Evolutionary conservation across 345 rosid genomes (phyloP).

Genomic region (Gossypium stocksii): DNA sequence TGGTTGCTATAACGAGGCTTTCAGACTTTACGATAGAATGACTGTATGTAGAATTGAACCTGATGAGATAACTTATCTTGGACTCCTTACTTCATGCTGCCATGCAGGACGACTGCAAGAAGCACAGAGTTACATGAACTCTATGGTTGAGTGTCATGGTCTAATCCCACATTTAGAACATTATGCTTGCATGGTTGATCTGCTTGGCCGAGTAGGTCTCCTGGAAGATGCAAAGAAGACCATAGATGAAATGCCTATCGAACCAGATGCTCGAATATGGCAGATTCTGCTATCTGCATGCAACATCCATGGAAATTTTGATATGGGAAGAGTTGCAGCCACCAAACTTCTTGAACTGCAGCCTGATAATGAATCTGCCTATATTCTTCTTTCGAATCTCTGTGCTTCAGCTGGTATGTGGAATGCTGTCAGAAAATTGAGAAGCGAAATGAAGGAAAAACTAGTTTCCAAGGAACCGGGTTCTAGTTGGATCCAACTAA

Average conservation of each 20-base stretch:
- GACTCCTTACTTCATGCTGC: slow-evolving; percentile 44
- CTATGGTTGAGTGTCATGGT: slow-evolving; percentile 29
- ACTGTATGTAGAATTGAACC: slow-evolving; percentile 30
- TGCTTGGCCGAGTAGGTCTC: slow-evolving; percentile 41
- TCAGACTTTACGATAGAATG: slow-evolving; percentile 32
- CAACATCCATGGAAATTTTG: slow-evolving; percentile 28
- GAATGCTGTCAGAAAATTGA: slow-evolving; percentile 35
- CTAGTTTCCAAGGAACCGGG: slow-evolving; percentile 37
- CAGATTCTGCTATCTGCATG: slow-evolving; percentile 40
- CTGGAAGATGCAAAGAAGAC: slow-evolving; percentile 36
- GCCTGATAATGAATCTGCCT: slow-evolving; percentile 36
- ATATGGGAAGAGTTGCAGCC: slow-evolving; percentile 36
- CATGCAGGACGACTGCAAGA: slow-evolving; percentile 39
- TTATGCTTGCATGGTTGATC: slow-evolving; percentile 39
- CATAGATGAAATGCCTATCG: slow-evolving; percentile 34
- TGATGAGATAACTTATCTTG: slow-evolving; percentile 42
- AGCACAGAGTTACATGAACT: slow-evolving; percentile 25
- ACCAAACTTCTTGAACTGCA: slow-evolving; percentile 39
- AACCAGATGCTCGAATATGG: slow-evolving; percentile 41
- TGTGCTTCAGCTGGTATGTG: slow-evolving; percentile 44
- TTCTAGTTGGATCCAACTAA: slow-evolving; percentile 36
- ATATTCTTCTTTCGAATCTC: slow-evolving; percentile 41
- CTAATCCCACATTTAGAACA: slow-evolving; percentile 36
- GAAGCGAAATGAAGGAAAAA: slow-evolving; percentile 42
- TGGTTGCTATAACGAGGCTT: slow-evolving; percentile 28